Evolutionary conservation across 164 flowering plant genomes (phyloP), one percentile per base, ranked within the genome.

Genomic region (Stephania yunnanensis): DNA sequence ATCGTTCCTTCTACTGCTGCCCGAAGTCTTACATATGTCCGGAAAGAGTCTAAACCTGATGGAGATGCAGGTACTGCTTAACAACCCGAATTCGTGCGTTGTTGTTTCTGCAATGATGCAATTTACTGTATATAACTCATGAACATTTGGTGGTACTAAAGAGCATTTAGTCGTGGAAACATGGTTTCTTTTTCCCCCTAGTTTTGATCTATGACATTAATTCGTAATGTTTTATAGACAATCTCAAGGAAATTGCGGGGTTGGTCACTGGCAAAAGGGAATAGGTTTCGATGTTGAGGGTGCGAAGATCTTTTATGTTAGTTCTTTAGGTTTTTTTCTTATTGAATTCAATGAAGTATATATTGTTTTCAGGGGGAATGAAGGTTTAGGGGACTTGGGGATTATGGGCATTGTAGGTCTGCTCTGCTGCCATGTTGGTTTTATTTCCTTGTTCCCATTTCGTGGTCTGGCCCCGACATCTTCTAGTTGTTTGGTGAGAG

Each of bases 1-100:
- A 53, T n/a, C 63, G 63, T 77, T 67, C 76, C 84, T 36, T 74
- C 85, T 22, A 83, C 86, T 12, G 64, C 84, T 67, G 36, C 81
- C 50, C 87, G 94, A 20, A 82, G 86, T 71, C 89, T 89, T 50
- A 92, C 93, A 46, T 90, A 92, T 78, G 84, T 92, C 72, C 86
- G 97, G 65, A 74, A 90, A 66, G 91, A 87, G 69, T n/a, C 85
- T 20, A 88, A 88, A 46, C 71, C 83, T 68, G 86, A 74, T 66
- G 87, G 80, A 25, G 80, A 66, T 71, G 22, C 77, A 0, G 81
- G 77, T n/a, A 73, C 81, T 44, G 73, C 84, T 22, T 76, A 46
- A 69, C 22, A 19, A 61, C 66, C 66, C 10, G 46, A 15, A 52
- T 20, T 15, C 9, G 9, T 15, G 8, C 10, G n/a, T 45, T 46